Conservation (phyloP, 192 early-diverging fungal genomes). For the Lobosporangium transversale region DNA sequence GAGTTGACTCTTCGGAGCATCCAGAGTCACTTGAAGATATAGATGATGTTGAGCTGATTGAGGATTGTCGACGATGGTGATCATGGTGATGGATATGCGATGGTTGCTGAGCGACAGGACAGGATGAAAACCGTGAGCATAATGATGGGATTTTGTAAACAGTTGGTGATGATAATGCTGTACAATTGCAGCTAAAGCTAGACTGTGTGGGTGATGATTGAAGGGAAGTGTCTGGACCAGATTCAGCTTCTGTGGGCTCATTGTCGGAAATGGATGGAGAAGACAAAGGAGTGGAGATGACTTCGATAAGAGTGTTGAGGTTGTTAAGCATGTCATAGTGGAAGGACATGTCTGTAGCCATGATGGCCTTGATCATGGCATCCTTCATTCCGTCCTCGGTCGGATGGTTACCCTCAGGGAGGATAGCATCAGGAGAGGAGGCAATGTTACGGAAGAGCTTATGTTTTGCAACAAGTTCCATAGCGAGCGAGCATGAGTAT, state of each 20-base stretch:
- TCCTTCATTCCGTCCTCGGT: conserved; percentile 57
- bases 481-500: conserved; percentile 81
- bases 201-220: conserved; percentile 2
- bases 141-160: not conserved
- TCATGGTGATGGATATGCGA: too few species aligned
- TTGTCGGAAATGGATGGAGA: conserved; percentile 24
- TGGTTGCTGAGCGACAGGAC: not conserved
- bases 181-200: not conserved
- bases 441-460: conserved; percentile 69
- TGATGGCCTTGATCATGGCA: conserved; percentile 76
- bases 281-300: conserved; percentile 34
- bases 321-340: conserved; percentile 80
- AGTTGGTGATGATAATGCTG: not conserved
- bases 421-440: conserved; percentile 40
- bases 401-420: conserved; percentile 58
- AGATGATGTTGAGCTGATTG: conserved; percentile 38
- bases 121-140: conserved; percentile 6
- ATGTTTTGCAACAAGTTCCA: conserved; percentile 81
- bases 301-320: conserved; percentile 55
- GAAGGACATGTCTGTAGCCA: conserved; percentile 91
- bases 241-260: conserved; percentile 21
- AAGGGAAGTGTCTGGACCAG: conserved; percentile 7
- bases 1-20: conserved; percentile 20
- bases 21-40: conserved; percentile 25
- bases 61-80: conserved; percentile 31